Evolutionary conservation across 257 asterid genomes (phyloP), one percentile per base, ranked within the genome.

Genomic region (Capsicum baccatum): DNA sequence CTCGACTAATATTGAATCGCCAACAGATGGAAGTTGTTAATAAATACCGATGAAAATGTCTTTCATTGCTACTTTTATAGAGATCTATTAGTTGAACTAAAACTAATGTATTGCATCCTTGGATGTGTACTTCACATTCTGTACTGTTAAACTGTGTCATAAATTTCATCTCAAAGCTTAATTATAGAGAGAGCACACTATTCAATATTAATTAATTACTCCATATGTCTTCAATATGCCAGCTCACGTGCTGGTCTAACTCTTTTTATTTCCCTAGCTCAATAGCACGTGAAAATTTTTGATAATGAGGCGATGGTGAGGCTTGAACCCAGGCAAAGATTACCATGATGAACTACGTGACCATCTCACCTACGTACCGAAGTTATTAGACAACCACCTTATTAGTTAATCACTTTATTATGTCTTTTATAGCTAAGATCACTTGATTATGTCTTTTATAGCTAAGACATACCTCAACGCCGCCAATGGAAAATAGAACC

Each of bases 401-500:
- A 50, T 19, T 14, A 48, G 19, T 7, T 73, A 52, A 50, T 39
- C 78, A 8, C 13, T 39, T 69, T 26, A 69, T 69, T 67, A 33
- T 47, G 60, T 73, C 59, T 73, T 48, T 52, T 48, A 48, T 11
- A 50, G 80, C 60, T 74, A 35, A 48, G 62, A 80, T 26, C 33
- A 16, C 13, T 39, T 69, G 78, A 69, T 69, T 67, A 33, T 47
- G 60, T 73, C 59, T 73, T 48, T 52, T 48, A 48, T 11, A 50
- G 80, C 60, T 74, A 35, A 48, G 62, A 80, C 88, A 83, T 92
- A 97, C 99, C 98, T 97, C 98, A 42, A 93, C 85, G 11, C 99
- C 99, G 11, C 99, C 99, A 6, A 97, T 91, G 92, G 94, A 91
- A 68, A 97, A 97, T 47, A 97, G 94, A 81, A 95, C 97, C 88